Evolutionary conservation across 2,329 filamentous ascomycete genomes (phyloP).

Genomic region (Cladobotryum mycophilum): DNA sequence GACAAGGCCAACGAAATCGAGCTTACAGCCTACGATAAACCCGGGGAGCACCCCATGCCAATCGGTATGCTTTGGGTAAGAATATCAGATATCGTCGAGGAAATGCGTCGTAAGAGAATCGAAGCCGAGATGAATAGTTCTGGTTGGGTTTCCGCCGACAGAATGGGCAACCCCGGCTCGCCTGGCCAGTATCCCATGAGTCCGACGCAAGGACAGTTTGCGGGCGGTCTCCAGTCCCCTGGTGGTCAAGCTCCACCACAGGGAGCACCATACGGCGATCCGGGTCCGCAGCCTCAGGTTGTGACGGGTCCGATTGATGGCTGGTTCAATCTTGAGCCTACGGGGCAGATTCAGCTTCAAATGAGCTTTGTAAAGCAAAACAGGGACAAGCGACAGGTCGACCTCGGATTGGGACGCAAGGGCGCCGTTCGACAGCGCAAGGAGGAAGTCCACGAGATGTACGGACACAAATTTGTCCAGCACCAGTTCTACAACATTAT

Average conservation of each 20-base stretch:
- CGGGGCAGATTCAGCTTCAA: slow-evolving; percentile 84
- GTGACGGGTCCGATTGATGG: slow-evolving; percentile 68
- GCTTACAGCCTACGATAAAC: slow-evolving; percentile 94
- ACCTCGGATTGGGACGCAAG: slow-evolving; percentile 87
- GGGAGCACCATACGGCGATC: slow-evolving; percentile 26
- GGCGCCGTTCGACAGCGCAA: slow-evolving; percentile 96
- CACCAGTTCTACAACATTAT: slow-evolving; percentile 99
- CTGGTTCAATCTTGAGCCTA: slow-evolving; percentile 96
- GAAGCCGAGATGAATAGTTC: slow-evolving; percentile 91
- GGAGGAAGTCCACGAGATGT: slow-evolving; percentile 97
- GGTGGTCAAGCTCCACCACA: slow-evolving; percentile 30
- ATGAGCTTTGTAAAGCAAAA: slow-evolving; percentile 90
- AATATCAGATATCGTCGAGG: slow-evolving; percentile 94
- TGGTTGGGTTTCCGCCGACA: slow-evolving; percentile 95
- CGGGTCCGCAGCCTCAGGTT: slow-evolving; percentile 42
- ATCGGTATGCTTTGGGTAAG: slow-evolving; percentile 95
- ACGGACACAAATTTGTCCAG: slow-evolving; percentile 97
- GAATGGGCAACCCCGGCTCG: slow-evolving; percentile 63
- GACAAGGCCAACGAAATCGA: slow-evolving; percentile 99
- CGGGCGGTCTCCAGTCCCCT: slow-evolving; percentile 37
- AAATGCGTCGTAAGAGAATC: slow-evolving; percentile 94
- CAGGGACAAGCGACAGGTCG: slow-evolving; percentile 74
- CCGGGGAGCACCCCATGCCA: slow-evolving; percentile 80
- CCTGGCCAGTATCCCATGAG: slow-evolving; percentile 53
- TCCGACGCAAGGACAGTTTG: slow-evolving; percentile 38